Conservation (phyloP, 75 land plant genomes). For the Ceratopteris richardii region DNA sequence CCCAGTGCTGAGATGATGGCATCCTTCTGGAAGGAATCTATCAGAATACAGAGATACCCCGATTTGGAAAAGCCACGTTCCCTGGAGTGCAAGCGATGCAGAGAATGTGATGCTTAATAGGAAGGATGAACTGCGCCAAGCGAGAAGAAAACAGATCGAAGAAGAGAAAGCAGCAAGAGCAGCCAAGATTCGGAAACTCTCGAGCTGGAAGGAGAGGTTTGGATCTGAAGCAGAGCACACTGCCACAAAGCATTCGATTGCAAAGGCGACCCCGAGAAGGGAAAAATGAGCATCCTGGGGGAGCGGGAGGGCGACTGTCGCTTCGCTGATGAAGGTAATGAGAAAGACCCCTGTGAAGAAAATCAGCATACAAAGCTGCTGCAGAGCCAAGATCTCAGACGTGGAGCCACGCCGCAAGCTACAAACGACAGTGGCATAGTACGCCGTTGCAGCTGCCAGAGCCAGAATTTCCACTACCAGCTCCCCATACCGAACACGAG, state of each 20-base stretch:
- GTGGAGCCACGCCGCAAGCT: conserved; percentile 12
- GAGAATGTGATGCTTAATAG: conserved; percentile 45
- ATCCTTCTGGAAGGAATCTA: conserved; percentile 41
- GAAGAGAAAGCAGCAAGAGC: conserved; percentile 31
- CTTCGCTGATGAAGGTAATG: conserved; percentile 24
- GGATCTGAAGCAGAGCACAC: conserved; percentile 12
- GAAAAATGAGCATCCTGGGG: conserved; percentile 29
- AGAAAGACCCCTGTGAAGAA: conserved; percentile 30
- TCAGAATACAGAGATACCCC: conserved; percentile 51
- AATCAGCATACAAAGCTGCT: conserved; percentile 13
- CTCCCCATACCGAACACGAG: conserved; percentile 7
- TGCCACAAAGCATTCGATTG: conserved; percentile 28
- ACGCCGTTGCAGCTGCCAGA: conserved; percentile 16
- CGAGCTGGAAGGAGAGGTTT: conserved; percentile 16
- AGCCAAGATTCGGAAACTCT: conserved; percentile 23
- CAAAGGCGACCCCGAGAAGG: conserved; percentile 34
- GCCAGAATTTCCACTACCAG: conserved; percentile 22
- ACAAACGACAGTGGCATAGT: conserved; percentile 28
- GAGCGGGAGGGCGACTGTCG: conserved; percentile 17
- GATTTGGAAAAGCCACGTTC: conserved; percentile 52
- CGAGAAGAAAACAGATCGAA: conserved; percentile 19
- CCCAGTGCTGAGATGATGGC: conserved; percentile 26
- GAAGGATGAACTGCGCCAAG: conserved; percentile 35
- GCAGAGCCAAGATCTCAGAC: conserved; percentile 23
- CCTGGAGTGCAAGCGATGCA: conserved; percentile 43